phyloP scores from a whole-genome alignment of 164 flowering plant species.

The Pachysandra terminalis region DNA sequence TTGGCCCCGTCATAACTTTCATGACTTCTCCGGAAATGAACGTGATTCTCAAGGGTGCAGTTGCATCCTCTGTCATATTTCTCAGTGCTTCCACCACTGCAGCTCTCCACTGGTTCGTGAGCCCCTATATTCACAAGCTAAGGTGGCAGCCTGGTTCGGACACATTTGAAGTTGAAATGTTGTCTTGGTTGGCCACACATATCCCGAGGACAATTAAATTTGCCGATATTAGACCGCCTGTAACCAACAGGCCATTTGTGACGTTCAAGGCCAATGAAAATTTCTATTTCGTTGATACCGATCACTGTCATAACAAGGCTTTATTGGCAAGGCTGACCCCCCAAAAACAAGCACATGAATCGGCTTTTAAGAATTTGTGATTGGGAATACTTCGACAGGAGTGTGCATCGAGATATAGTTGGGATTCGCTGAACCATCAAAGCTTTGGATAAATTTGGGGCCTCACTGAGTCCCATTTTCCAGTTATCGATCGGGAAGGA shows the following conservation, averaged over 20 bases:
- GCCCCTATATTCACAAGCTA: constrained; percentile 89
- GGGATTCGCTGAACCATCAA: background rate
- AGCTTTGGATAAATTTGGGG: background rate
- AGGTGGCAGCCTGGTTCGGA: constrained; percentile 95
- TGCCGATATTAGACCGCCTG: constrained; percentile 66
- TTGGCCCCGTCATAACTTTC: constrained; percentile 92
- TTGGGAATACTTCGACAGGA: background rate
- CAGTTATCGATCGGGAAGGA: background rate
- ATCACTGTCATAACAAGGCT: constrained; percentile 90
- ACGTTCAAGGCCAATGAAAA: constrained; percentile 73
- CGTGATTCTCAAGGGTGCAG: constrained; percentile 87
- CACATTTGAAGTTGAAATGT: constrained; percentile 81
- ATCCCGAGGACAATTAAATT: constrained; percentile 68
- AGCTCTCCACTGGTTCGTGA: constrained; percentile 93
- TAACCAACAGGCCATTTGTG: constrained; percentile 79
- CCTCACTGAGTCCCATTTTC: background rate
- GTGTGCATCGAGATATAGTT: background rate
- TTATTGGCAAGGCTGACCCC: constrained; percentile 84
- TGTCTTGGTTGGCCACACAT: constrained; percentile 81
- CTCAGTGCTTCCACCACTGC: constrained; percentile 89
- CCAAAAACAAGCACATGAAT: constrained; percentile 46
- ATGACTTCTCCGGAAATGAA: constrained; percentile 82
- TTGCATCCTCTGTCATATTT: constrained; percentile 84
- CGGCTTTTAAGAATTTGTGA: constrained; percentile 81
- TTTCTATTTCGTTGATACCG: constrained; percentile 73